A percentile compares a stretch with the other conserved stretches of the same genome.
Conservation (phyloP, 129 eudicot genomes). For the Chrysanthemum lavandulifolium region DNA sequence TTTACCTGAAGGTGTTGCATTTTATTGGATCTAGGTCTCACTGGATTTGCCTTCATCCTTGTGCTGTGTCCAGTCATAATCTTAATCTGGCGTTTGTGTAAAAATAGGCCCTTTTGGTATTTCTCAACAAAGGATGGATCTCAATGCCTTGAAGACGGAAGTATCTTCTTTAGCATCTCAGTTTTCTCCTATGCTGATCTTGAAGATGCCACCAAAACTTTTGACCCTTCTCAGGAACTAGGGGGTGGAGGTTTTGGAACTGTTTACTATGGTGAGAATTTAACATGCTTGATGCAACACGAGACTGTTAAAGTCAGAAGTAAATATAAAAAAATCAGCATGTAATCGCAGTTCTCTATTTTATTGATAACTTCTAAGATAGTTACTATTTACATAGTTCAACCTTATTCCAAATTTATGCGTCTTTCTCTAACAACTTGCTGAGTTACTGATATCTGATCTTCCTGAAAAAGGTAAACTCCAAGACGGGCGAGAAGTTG, state of each 20-base stretch:
- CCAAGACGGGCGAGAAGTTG: conserved; percentile 69
- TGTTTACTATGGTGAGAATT: conserved; percentile 50
- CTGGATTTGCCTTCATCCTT: conserved; percentile 29
- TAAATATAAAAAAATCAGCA: too few relatives aligned
- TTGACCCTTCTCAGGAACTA: conserved; percentile 46
- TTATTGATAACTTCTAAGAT: too few relatives aligned
- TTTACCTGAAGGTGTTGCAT: not conserved
- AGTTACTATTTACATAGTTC: too few relatives aligned
- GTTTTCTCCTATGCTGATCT: conserved; percentile 57
- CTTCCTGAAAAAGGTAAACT: conserved; percentile 49
- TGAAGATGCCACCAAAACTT: conserved; percentile 58
- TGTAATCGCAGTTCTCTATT: too few relatives aligned
- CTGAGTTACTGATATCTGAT: not conserved
- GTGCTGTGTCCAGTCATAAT: conserved; percentile 12
- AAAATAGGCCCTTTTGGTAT: conserved; percentile 13
- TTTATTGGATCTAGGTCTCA: conserved; percentile 26
- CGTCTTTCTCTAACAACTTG: too few relatives aligned
- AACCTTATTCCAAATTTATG: too few relatives aligned
- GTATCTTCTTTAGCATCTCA: conserved; percentile 36
- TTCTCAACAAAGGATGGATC: conserved; percentile 24
- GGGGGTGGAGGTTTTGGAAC: conserved; percentile 69
- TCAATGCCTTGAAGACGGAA: conserved; percentile 28
- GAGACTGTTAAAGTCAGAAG: too few relatives aligned
- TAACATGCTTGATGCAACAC: not conserved
- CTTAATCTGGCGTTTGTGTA: conserved; percentile 23